These are phyloP conservation scores for Mycena maculata DNA, from an alignment of 768 basidiomycete genomes.

Conservation along the genomic window DNA sequence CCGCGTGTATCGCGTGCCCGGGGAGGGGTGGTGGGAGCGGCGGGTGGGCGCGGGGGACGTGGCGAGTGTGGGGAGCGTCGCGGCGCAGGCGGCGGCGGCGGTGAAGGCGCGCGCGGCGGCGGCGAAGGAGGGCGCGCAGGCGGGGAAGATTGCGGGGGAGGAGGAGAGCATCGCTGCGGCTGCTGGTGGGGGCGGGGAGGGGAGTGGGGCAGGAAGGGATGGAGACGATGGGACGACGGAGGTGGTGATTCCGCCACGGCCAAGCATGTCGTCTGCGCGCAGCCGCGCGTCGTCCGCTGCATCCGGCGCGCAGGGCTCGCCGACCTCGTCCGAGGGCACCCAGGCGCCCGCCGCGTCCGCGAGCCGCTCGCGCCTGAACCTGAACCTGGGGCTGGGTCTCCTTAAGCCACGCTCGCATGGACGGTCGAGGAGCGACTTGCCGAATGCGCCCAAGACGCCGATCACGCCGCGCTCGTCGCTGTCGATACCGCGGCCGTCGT, in stretches of 20 bases:
- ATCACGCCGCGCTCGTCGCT: conserved; percentile 46
- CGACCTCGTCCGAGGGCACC: conserved; percentile 31
- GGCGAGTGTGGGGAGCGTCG: conserved; percentile 41
- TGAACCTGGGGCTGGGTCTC: conserved; percentile 56
- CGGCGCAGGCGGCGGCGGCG: conserved; percentile 38
- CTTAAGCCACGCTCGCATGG: conserved; percentile 57
- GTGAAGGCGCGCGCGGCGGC: conserved; percentile 37
- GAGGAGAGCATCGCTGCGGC: conserved; percentile 37
- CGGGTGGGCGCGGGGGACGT: conserved; percentile 80
- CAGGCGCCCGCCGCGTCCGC: conserved; percentile 25
- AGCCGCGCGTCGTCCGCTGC: conserved; percentile 25
- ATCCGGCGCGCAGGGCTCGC: conserved; percentile 3
- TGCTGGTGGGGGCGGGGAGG: background rate
- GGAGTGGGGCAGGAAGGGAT: conserved; percentile 27
- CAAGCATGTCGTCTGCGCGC: conserved; percentile 29
- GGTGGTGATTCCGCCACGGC: conserved; percentile 31
- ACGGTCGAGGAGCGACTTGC: conserved; percentile 55
- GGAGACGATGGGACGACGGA: conserved; percentile 35
- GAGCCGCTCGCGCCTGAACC: conserved; percentile 54
- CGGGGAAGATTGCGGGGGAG: conserved; percentile 40
- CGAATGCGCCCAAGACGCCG: conserved; percentile 35
- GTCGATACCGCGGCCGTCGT: conserved; percentile 45
- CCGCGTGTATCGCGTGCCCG: conserved; percentile 71
- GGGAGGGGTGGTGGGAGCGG: conserved; percentile 80
- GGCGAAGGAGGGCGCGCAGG: conserved; percentile 37